Evolutionary conservation across 768 basidiomycete genomes (phyloP), one percentile per base, ranked within the genome.

Genomic region (Rhizopogon vesiculosus): DNA sequence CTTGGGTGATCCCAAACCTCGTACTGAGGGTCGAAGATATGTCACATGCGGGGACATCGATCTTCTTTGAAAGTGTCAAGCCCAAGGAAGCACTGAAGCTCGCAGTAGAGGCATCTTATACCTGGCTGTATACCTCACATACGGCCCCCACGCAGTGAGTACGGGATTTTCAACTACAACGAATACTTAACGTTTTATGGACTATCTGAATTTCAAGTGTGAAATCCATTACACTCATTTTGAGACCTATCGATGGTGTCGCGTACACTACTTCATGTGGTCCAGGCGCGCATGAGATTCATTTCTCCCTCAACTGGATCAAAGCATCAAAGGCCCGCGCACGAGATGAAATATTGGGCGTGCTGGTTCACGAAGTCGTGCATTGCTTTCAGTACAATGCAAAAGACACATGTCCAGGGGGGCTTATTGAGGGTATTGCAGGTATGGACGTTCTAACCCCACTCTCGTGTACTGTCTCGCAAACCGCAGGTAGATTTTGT

Each of bases 351-450:
- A 84, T 91, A 48, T 59, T 72, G 42, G 90, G 89, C 4, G 87
- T 91, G 3, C 73, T 92, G 3, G 72, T 79, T 38, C 89, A 89
- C 65, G 88, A 92, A 69, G 78, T 87, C 64, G 89, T 89, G 6
- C 90, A 92, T 59, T 91, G 86, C 63, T 91, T 78, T 65, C 90
- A 91, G 64, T 80, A 83, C 68, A 77, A 88, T 61, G 87, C 78
- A 1, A 64, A 72, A 22, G 83, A 75, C 25, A 79, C 77, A 42
- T 85, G 80, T 60, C 87, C 87, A 0, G 78, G 80, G 1, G 90
- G 90, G 2, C 71, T 93, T 45, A 82, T 89, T 58, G 90, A 93
- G 64, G 90, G 90, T 18, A 77, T 93, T 28, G 90, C 89, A 67
- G 89, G 89, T 86, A 56, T 42, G 74, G 58, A 15, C n/a, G 29